A percentile compares a stretch with the other conserved stretches of the same genome.
These are phyloP conservation scores for Colletotrichum sp. DNA, from an alignment of 2,329 filamentous ascomycete genomes.

Conservation along the genomic window DNA sequence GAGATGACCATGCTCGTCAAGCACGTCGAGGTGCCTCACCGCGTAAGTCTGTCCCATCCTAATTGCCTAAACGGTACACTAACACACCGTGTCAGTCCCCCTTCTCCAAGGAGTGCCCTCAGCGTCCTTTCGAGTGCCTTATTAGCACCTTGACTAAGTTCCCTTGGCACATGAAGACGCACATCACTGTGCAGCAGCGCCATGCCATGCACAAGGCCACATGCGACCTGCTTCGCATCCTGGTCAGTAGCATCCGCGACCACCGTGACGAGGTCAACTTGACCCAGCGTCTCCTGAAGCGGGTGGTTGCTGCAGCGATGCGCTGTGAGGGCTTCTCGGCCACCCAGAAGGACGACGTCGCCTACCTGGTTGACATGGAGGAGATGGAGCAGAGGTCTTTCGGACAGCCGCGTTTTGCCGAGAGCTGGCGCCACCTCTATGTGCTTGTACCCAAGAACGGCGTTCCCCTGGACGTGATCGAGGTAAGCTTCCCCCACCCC, in stretches of 20 bases:
- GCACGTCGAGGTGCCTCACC: constrained; percentile 65
- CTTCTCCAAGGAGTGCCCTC: constrained; percentile 64
- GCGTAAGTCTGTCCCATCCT: constrained; percentile 50
- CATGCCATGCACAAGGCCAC: constrained; percentile 56
- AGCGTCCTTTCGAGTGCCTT: constrained; percentile 69
- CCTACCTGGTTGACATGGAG: constrained; percentile 42
- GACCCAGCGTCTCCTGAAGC: constrained; percentile 56
- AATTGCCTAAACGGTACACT: not conserved
- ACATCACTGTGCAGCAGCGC: constrained; percentile 64
- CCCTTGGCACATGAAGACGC: constrained; percentile 63
- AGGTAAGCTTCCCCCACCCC: constrained; percentile 45
- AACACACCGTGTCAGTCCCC: constrained; percentile 50
- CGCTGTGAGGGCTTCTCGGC: constrained; percentile 65
- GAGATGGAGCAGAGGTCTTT: constrained; percentile 40
- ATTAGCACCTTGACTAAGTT: constrained; percentile 68
- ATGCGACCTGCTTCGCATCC: constrained; percentile 45
- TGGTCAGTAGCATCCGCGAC: constrained; percentile 26
- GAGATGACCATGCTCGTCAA: constrained; percentile 69
- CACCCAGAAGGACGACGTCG: constrained; percentile 65
- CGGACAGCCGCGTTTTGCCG: constrained; percentile 53
- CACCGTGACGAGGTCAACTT: constrained; percentile 48
- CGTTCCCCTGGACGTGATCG: constrained; percentile 55
- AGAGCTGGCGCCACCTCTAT: constrained; percentile 58
- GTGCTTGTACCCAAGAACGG: constrained; percentile 54
- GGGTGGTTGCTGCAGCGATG: constrained; percentile 58